phyloP scores from a whole-genome alignment of 768 basidiomycete genomes.

The Boletus patriciae region DNA sequence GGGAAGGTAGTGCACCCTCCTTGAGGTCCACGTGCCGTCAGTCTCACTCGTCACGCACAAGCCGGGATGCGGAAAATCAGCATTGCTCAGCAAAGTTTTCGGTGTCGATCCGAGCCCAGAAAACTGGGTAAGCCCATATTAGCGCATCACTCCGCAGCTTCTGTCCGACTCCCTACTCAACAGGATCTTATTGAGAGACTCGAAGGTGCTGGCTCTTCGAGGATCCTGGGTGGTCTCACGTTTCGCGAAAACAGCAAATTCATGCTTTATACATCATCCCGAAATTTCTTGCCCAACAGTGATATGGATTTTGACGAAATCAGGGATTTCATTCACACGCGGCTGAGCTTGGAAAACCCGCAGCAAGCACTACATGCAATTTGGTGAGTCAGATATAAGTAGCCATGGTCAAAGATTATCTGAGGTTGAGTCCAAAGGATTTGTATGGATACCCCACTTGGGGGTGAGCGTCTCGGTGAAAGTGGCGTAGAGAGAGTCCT shows the following conservation, averaged over 20 bases:
- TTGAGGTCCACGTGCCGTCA: not conserved
- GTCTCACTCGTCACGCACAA: not conserved
- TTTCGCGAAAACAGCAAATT: constrained; percentile 3
- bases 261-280: constrained; percentile 5
- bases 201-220: not conserved
- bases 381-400: not conserved
- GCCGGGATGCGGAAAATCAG: constrained; percentile 5
- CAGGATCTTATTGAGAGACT: not conserved
- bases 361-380: not conserved
- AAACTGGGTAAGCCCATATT: not conserved
- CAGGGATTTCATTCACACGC: not conserved
- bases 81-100: constrained; percentile 2
- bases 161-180: not conserved
- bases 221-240: not conserved
- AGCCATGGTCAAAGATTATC: not conserved
- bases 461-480: constrained; percentile 7
- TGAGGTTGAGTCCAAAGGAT: not conserved
- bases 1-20: constrained; percentile 1
- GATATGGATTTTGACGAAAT: constrained; percentile 5
- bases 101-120: constrained; percentile 2
- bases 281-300: constrained; percentile 4
- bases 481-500: constrained; percentile 10
- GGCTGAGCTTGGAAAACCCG: not conserved
- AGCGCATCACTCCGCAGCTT: not conserved
- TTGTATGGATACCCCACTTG: constrained; percentile 6